phyloP scores from a whole-genome alignment of 345 rosid genomes.

The Acer negundo region DNA sequence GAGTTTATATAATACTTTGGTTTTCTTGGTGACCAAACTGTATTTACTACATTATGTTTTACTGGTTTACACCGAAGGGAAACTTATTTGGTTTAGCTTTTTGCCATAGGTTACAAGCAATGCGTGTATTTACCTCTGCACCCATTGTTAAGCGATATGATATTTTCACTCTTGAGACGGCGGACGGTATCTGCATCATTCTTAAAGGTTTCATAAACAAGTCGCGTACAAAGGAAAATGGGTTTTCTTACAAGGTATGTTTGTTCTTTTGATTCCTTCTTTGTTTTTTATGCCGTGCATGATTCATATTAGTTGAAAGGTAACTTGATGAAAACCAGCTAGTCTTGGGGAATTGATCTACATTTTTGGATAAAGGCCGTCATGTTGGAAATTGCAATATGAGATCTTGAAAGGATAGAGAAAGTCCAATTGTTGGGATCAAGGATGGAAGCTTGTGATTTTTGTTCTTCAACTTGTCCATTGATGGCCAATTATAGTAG shows the following conservation, averaged over 20 bases:
- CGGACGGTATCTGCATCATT: slow-evolving; percentile 58
- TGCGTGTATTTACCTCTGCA: slow-evolving; percentile 70
- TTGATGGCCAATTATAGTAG: neutral
- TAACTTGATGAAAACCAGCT: neutral
- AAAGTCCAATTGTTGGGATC: neutral
- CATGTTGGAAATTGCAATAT: neutral
- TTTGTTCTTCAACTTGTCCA: neutral
- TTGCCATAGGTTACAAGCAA: slow-evolving; percentile 38
- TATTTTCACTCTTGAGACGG: slow-evolving; percentile 64
- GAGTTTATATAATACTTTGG: neutral
- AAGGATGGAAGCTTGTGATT: neutral
- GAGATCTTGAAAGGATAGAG: slow-evolving; percentile 1
- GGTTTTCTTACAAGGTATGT: slow-evolving; percentile 66
- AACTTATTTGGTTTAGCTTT: neutral
- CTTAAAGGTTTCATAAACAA: slow-evolving; percentile 62
- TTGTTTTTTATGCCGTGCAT: neutral
- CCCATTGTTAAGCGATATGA: slow-evolving; percentile 62
- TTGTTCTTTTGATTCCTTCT: neutral
- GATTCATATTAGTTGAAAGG: neutral
- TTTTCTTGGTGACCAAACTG: neutral
- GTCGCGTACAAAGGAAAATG: slow-evolving; percentile 44
- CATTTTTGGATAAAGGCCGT: neutral
- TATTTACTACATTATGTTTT: neutral
- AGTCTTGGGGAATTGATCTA: neutral
- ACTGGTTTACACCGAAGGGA: neutral